Evolutionary conservation across 2,329 filamentous ascomycete genomes (phyloP), one percentile per base, ranked within the genome.

Genomic region (Grosmannia serpens): DNA sequence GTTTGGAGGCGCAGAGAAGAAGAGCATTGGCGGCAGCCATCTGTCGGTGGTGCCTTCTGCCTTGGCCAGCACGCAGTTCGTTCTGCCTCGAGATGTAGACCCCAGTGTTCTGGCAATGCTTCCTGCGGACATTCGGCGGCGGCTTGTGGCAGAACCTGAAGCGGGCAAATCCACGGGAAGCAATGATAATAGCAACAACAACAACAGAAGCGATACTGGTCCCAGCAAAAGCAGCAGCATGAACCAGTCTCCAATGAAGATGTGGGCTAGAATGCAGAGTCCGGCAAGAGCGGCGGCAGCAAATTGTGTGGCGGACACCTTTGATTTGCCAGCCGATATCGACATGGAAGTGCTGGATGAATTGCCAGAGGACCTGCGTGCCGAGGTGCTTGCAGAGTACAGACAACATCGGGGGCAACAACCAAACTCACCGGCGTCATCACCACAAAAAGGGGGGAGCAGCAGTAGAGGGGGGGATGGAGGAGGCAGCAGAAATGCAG

Each of bases 311-410:
- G 22, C 9, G 4, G 66, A 68, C 17, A n/a, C n/a, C n/a, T n/a
- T n/a, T n/a, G 71, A 73, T 10, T 70, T 85, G 1, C 84, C 89
- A 29, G 86, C 90, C 0, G 89, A 95, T 65, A 78, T 97, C 24
- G 94, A 99, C 66, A 85, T 84, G 0, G 89, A 92, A 49, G 88
- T 91, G 2, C 86, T 97, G 62, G 82, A 86, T 49, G 89, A 88
- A 1, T 76, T 99, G 1, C 94, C 94, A 0, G 84, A 87, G 44
- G 90, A 96, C 62, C 83, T 99, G 68, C 88, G 91, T 62, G 83
- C 85, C 1, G 94, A 97, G 70, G 77, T 97, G 0, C 72, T 96
- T 10, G 85, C 82, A 3, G 84, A 87, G 38, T 95, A 96, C 67
- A 70, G 74, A 56, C 69, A 69, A 56, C 65, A 66, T 26, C 66